These are phyloP conservation scores for Colletotrichum melonis DNA, from an alignment of 2,329 filamentous ascomycete species.

Conservation along the genomic window DNA sequence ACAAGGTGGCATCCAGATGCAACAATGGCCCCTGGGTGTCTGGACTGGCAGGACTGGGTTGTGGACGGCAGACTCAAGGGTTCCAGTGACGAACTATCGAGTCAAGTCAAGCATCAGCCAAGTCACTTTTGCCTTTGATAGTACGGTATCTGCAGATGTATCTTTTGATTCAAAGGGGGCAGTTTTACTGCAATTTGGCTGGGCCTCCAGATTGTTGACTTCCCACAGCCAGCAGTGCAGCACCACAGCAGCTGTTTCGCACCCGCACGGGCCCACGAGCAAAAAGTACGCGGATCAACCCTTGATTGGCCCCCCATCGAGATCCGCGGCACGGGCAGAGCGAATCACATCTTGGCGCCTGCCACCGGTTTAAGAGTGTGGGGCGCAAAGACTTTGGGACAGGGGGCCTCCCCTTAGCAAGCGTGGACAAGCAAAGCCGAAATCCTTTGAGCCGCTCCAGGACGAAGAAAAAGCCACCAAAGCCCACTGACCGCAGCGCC, in stretches of 20 bases:
- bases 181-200: not conserved
- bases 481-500: slow-evolving; percentile 3
- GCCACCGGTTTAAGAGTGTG: slow-evolving; percentile 19
- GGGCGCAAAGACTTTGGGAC: slow-evolving; percentile 11
- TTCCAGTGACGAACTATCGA: not conserved
- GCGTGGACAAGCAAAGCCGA: not conserved
- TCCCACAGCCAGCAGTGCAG: too few species aligned
- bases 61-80: not conserved
- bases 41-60: not conserved
- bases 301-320: slow-evolving; percentile 18
- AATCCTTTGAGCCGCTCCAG: not conserved
- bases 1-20: slow-evolving; percentile 1
- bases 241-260: slow-evolving; percentile 19
- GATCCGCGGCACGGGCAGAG: not conserved
- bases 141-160: not conserved
- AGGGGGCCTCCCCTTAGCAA: not conserved
- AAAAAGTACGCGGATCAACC: slow-evolving; percentile 25
- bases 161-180: not conserved
- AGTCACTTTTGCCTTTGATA: not conserved
- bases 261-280: slow-evolving; percentile 14
- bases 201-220: too few species aligned
- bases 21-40: not conserved
- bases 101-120: not conserved
- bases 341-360: slow-evolving; percentile 23
- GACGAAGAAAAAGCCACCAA: slow-evolving; percentile 1